These are phyloP conservation scores for Puccinia triticina DNA, from an alignment of 1,284 basidiomycete species.

Conservation along the genomic window DNA sequence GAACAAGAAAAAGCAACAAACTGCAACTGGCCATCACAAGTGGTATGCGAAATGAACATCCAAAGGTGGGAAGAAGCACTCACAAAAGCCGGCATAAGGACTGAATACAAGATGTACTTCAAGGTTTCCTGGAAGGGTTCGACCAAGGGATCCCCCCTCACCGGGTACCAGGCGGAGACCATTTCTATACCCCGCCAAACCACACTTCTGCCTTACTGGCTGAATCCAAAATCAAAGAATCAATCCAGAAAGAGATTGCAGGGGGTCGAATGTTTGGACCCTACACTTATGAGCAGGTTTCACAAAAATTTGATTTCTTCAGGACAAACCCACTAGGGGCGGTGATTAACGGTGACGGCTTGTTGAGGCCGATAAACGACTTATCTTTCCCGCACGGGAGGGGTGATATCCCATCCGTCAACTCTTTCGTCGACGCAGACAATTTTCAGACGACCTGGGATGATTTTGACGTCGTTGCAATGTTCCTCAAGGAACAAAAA, in stretches of 20 bases:
- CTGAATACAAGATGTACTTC: not conserved
- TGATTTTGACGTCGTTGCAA: not conserved
- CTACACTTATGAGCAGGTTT: not conserved
- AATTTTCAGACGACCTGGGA: too few species aligned
- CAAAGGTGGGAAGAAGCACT: not conserved
- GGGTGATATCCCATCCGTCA: not conserved
- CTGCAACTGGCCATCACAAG: too few species aligned
- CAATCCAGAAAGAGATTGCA: not conserved
- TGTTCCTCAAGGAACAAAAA: not conserved
- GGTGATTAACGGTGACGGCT: slow-evolving; percentile 7
- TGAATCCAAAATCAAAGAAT: not conserved
- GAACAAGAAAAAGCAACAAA: too few species aligned
- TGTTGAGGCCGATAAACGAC: slow-evolving; percentile 33
- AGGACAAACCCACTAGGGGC: slow-evolving; percentile 6
- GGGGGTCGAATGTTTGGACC: not conserved
- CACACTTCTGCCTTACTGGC: not conserved
- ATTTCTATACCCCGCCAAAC: not conserved
- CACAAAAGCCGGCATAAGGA: not conserved
- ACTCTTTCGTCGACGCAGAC: not conserved
- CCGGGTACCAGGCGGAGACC: not conserved
- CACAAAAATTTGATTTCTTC: not conserved
- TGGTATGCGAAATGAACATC: too few species aligned
- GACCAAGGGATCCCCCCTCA: not conserved
- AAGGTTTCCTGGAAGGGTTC: not conserved
- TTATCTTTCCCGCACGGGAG: not conserved